phyloP scores from a whole-genome alignment of 495 filamentous ascomycete species.

The Pyrenula massariospora region DNA sequence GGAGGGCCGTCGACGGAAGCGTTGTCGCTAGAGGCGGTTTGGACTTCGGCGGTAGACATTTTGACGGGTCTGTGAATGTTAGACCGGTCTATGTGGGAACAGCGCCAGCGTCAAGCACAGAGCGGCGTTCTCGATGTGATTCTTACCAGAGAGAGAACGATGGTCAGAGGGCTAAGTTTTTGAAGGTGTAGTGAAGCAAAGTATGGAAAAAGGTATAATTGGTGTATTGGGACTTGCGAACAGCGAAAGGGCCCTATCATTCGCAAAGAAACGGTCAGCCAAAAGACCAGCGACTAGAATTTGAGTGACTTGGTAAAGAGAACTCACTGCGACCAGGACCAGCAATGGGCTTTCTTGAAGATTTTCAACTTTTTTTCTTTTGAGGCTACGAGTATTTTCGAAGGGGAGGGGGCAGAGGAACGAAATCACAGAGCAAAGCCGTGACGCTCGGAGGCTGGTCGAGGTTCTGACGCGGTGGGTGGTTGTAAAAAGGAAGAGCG shows the following conservation, averaged over 20 bases:
- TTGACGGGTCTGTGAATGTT: conserved; percentile 9
- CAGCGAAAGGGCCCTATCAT: not conserved
- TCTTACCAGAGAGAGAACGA: not conserved
- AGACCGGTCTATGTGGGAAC: not conserved
- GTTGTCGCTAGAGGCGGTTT: conserved; percentile 22
- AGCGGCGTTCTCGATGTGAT: not conserved
- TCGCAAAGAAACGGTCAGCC: not conserved
- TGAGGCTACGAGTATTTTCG: not conserved
- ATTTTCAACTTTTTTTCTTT: not conserved
- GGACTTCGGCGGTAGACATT: conserved; percentile 35
- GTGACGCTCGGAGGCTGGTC: not conserved
- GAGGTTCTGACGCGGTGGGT: not conserved
- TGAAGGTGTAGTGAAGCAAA: not conserved
- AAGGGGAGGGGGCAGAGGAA: not conserved
- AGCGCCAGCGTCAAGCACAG: not conserved
- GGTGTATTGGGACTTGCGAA: not conserved
- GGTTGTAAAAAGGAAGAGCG: not conserved
- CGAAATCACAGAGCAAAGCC: not conserved
- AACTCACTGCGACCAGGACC: not conserved
- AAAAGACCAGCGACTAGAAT: too few relatives aligned
- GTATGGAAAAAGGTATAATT: not conserved
- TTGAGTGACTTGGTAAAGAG: not conserved
- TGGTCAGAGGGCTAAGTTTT: not conserved
- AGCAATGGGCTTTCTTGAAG: not conserved
- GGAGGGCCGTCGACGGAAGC: conserved; percentile 24